Percentiles rank a stretch among this genome's conserved stretches.
Evolutionary conservation across 2,329 filamentous ascomycete genomes (phyloP).

Genomic region (Diplodia intermedia): DNA sequence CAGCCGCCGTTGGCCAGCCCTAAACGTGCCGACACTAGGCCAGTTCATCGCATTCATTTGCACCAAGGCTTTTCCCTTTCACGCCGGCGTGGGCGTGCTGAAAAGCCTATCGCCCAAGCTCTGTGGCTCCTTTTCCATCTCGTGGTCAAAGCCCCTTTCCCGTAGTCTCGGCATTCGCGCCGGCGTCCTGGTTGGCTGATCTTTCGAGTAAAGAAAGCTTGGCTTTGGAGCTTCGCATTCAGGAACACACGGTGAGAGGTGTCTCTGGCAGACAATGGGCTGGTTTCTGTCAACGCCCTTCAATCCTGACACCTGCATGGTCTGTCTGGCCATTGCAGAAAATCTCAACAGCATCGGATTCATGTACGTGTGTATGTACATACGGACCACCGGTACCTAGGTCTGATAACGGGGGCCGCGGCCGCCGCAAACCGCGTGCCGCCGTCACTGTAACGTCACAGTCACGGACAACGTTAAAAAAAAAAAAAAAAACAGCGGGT

Average conservation of each 20-base stretch:
- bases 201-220: constrained; percentile 7
- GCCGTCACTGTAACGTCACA: no score
- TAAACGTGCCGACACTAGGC: background rate
- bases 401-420: background rate
- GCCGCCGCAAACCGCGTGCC: background rate
- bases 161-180: background rate
- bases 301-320: background rate
- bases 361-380: no score
- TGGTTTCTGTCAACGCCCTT: no score
- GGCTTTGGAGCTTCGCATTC: constrained; percentile 14
- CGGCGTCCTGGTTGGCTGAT: background rate
- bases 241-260: background rate
- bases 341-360: background rate
- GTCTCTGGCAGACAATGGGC: background rate
- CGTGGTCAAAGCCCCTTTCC: background rate
- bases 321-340: background rate
- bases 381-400: no score
- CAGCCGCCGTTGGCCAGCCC: constrained; percentile 3
- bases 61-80: background rate
- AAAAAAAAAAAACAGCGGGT: background rate
- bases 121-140: background rate
- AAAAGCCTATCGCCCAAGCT: background rate
- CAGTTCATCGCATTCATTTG: background rate
- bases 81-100: background rate
- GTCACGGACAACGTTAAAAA: background rate